phyloP scores from a whole-genome alignment of 2,329 filamentous ascomycete species.

The Gremmenia infestans region DNA sequence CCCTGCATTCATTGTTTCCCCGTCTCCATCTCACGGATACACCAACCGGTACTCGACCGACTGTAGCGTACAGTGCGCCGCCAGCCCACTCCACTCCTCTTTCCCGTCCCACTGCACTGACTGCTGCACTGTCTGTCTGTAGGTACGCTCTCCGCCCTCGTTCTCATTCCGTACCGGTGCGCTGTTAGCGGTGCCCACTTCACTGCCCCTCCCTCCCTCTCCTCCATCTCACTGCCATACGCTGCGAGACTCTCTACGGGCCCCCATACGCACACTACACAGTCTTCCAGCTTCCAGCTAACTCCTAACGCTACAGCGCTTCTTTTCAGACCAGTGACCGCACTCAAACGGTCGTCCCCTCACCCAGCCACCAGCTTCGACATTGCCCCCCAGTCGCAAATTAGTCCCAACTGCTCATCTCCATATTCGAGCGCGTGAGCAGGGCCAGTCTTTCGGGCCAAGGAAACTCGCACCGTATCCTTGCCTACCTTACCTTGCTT shows the following conservation, averaged over 20 bases:
- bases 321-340: slow-evolving; percentile 11
- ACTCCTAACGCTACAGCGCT: slow-evolving; percentile 4
- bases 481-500: too few relatives aligned
- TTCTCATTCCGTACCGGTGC: not conserved
- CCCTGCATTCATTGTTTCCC: too few relatives aligned
- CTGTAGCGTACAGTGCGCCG: too few relatives aligned
- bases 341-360: slow-evolving; percentile 17
- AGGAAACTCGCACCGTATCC: slow-evolving; percentile 13
- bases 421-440: slow-evolving; percentile 32
- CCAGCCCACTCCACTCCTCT: too few relatives aligned
- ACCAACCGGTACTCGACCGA: too few relatives aligned
- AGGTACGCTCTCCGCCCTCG: not conserved
- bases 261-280: not conserved
- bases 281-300: not conserved
- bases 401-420: slow-evolving; percentile 29
- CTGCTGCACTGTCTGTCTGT: too few relatives aligned
- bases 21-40: too few relatives aligned
- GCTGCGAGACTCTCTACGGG: not conserved
- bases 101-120: too few relatives aligned
- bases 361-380: slow-evolving; percentile 20
- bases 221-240: slow-evolving; percentile 2
- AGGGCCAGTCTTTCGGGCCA: slow-evolving; percentile 31
- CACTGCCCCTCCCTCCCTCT: not conserved
- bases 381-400: slow-evolving; percentile 15
- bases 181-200: not conserved